Base-by-base conservation (phyloP, 2,329 filamentous ascomycete species). In the Cladosporium sp. region DNA sequence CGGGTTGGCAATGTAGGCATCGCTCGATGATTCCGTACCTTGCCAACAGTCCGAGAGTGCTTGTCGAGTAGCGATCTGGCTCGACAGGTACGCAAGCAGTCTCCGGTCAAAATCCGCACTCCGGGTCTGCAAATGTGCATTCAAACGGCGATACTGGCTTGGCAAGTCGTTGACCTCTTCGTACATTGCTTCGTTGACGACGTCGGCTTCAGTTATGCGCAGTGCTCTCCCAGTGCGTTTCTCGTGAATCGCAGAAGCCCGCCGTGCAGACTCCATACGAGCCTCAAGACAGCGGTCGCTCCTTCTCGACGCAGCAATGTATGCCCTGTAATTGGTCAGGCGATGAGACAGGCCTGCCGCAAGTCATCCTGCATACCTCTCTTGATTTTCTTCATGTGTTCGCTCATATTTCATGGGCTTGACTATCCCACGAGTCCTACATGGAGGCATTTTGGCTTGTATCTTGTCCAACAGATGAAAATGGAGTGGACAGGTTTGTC, bases 131-230 rank as follows among this genome's bases (percentile, higher is more conserved):
- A 88, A 75, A 64, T 86, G 81, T 2, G 83, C 78, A 13, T 83
- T 83, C 28, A 90, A 75, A 13, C 83, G 77, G 57, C 84, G 80
- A 67, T 85, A 88, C 53, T 84, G 83, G 58, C 83, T 80, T 0
- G 87, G 85, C 20, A 90, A 70, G 57, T 91, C 89, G 64, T 95
- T 89, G 54, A 96, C 91, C 68, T 96, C 89, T 68, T 96, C 91
- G 69, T 97, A 97, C 90, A 96, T 96, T 71, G 95, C 90, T 71
- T 96, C 92, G 61, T 90, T 91, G 64, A 89, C 78, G 10, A 96
- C 91, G 73, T 94, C 91, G 67, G 94, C 84, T 71, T 92, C 88
- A 22, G 87, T 91, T 58, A 97, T 88, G 64, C 86, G 86, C 59
- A 96, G 80, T 2, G 83, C 84, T 65, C 91, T 88, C 36, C 92